phyloP scores from a whole-genome alignment of 495 filamentous ascomycete species.

The Hypoxylon fragiforme region DNA sequence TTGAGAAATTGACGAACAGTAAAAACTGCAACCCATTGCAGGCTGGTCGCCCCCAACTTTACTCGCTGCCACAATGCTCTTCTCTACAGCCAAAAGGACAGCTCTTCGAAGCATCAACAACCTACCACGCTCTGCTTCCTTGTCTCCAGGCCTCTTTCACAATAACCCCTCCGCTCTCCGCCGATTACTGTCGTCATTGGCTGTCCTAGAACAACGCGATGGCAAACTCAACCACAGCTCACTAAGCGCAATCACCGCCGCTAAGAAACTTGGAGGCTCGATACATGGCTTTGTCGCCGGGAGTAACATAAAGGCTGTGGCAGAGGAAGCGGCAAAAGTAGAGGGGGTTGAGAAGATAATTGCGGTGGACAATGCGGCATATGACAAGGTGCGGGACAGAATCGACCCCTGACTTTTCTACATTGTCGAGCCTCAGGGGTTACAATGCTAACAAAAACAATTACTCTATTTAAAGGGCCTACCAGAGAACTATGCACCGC shows the following conservation, averaged over 20 bases:
- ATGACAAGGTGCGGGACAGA: conserved; percentile 72
- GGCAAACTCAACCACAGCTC: conserved; percentile 84
- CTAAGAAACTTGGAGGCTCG: conserved; percentile 79
- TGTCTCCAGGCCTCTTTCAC: conserved; percentile 24
- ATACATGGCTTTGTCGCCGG: conserved; percentile 89
- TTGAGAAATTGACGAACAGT: too few relatives aligned
- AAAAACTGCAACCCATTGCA: too few relatives aligned
- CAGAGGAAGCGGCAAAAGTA: conserved; percentile 85
- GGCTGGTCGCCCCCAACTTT: neutral
- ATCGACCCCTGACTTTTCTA: neutral
- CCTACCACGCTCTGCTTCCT: conserved; percentile 28
- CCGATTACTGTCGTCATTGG: conserved; percentile 83
- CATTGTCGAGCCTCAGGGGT: neutral
- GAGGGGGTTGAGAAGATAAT: conserved; percentile 90
- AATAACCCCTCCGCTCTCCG: conserved; percentile 53
- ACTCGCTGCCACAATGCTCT: conserved; percentile 25
- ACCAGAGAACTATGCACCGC: conserved; percentile 90
- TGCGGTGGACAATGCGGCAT: conserved; percentile 81
- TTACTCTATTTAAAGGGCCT: conserved; percentile 63
- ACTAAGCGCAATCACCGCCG: conserved; percentile 83
- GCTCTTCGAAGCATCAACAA: conserved; percentile 30
- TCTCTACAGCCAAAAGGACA: conserved; percentile 30
- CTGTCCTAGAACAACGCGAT: conserved; percentile 89
- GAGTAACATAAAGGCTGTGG: conserved; percentile 74
- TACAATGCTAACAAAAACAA: conserved; percentile 8